These are phyloP conservation scores for Talaromyces atroroseus DNA, from an alignment of 2,329 filamentous ascomycete genomes.

Conservation along the genomic window DNA sequence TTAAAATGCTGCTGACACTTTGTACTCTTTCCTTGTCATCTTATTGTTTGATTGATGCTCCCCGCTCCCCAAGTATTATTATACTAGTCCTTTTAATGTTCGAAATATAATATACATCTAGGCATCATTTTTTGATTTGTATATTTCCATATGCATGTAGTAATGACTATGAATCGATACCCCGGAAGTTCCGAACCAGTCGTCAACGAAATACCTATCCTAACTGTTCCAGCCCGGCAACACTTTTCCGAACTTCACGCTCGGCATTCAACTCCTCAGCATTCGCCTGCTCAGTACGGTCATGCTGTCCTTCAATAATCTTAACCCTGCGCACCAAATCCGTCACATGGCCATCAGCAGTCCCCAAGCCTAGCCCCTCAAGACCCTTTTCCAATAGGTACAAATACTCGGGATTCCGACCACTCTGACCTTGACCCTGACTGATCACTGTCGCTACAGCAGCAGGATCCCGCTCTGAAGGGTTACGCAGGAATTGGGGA, in stretches of 20 bases:
- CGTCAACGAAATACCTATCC: not conserved
- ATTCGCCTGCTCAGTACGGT: slow-evolving; percentile 19
- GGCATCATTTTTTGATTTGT: not conserved
- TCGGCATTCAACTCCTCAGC: slow-evolving; percentile 29
- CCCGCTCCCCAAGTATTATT: not conserved
- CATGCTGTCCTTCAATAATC: slow-evolving; percentile 48
- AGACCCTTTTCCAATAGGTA: slow-evolving; percentile 73
- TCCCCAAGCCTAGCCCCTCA: slow-evolving; percentile 65
- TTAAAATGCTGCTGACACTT: not conserved
- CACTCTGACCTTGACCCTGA: slow-evolving; percentile 72
- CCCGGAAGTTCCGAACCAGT: not conserved
- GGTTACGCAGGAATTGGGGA: slow-evolving; percentile 68
- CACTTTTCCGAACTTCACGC: slow-evolving; percentile 23
- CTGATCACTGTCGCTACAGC: slow-evolving; percentile 75
- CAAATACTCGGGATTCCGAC: slow-evolving; percentile 84
- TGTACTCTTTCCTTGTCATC: not conserved
- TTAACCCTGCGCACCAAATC: slow-evolving; percentile 72
- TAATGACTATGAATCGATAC: too few relatives aligned
- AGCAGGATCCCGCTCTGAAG: slow-evolving; percentile 64
- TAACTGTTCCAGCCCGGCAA: slow-evolving; percentile 10
- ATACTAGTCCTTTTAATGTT: not conserved
- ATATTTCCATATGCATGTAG: not conserved
- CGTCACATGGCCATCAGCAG: slow-evolving; percentile 75
- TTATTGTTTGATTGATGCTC: too few relatives aligned
- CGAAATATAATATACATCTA: not conserved